These are phyloP conservation scores for Chrysanthemum lavandulifolium DNA, from an alignment of 129 eudicot species.

Conservation along the genomic window DNA sequence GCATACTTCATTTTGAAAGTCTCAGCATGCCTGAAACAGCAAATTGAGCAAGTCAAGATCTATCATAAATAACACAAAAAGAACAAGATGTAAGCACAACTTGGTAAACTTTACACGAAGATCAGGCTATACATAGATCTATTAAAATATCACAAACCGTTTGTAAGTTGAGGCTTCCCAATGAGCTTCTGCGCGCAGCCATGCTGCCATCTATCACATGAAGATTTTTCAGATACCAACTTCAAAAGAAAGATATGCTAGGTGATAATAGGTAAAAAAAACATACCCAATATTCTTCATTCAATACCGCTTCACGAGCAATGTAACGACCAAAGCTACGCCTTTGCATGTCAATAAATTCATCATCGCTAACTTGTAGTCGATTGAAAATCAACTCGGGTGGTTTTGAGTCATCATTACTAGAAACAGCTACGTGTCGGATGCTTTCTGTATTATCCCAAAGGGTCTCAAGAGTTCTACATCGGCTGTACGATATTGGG, in stretches of 20 bases:
- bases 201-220: constrained; percentile 76
- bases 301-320: constrained; percentile 74
- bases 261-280: constrained; percentile 9
- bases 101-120: constrained; percentile 15
- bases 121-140: constrained; percentile 13
- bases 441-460: constrained; percentile 43
- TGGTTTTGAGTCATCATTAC: constrained; percentile 27
- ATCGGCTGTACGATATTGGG: constrained; percentile 37
- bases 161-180: constrained; percentile 78
- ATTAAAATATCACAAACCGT: constrained; percentile 44
- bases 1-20: constrained; percentile 74
- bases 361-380: constrained; percentile 37
- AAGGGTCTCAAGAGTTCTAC: constrained; percentile 36
- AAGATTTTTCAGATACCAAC: constrained; percentile 27
- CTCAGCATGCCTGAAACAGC: constrained; percentile 61
- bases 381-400: constrained; percentile 33
- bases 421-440: constrained; percentile 30
- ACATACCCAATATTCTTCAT: constrained; percentile 90
- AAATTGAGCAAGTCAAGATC: constrained; percentile 22
- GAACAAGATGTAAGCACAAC: not conserved
- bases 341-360: constrained; percentile 32
- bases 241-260: not conserved
- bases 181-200: constrained; percentile 94
- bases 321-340: constrained; percentile 58
- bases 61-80: constrained; percentile 1